A percentile compares a stretch with the other conserved stretches of the same genome.
phyloP scores from a whole-genome alignment of 1,284 basidiomycete genomes.

The Cystobasidium sp. region DNA sequence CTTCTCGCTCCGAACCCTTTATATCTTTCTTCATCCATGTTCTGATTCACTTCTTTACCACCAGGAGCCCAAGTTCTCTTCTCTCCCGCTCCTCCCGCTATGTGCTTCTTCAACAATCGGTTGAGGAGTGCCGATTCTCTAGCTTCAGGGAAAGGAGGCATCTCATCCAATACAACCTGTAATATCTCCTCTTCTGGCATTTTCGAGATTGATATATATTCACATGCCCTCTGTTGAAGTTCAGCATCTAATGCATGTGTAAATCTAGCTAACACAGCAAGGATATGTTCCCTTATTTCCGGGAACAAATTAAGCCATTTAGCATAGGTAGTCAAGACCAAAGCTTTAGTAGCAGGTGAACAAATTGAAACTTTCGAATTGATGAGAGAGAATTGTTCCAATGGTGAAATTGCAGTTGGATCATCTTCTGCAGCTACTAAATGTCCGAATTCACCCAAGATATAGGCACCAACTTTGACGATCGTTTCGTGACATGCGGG shows the following conservation, averaged over 20 bases:
- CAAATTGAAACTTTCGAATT: conserved; percentile 97
- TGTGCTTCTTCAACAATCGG: conserved; percentile 80
- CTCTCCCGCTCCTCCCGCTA: conserved; percentile 57
- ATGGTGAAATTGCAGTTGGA: conserved; percentile 76
- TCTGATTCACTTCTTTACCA: conserved; percentile 70
- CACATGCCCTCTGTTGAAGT: conserved; percentile 96
- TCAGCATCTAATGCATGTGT: conserved; percentile 97
- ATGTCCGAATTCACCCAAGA: conserved; percentile 92
- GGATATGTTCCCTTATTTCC: conserved; percentile 90
- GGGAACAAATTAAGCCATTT: conserved; percentile 99
- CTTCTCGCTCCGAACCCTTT: conserved; percentile 58
- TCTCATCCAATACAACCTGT: conserved; percentile 95
- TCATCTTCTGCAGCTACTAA: conserved; percentile 84
- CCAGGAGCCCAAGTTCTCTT: conserved; percentile 51
- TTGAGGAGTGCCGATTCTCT: conserved; percentile 86
- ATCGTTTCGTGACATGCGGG: conserved; percentile 94
- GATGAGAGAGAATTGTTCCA: conserved; percentile 91
- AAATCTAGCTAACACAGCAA: conserved; percentile 97
- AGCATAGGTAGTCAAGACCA: conserved; percentile 94
- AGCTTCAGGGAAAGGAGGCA: conserved; percentile 91
- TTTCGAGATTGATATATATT: conserved; percentile 84
- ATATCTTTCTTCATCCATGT: conserved; percentile 67
- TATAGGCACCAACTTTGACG: conserved; percentile 96
- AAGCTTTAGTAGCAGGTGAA: conserved; percentile 84
- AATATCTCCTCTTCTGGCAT: conserved; percentile 88